Evolutionary conservation across 179 eudicot species (phyloP).

Genomic region (Actinidia arguta): DNA sequence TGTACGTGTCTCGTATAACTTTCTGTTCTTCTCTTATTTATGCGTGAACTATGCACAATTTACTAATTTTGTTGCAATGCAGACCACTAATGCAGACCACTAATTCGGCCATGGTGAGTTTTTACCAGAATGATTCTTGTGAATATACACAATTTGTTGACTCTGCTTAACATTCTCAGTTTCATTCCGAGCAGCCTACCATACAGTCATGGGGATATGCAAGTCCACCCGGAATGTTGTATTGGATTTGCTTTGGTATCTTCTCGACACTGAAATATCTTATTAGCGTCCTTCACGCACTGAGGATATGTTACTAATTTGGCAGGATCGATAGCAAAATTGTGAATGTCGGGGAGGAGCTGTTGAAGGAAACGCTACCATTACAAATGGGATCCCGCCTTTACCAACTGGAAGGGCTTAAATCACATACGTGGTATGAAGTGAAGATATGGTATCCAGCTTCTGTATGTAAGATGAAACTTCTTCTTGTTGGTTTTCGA

Average conservation of each 20-base stretch:
- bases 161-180: background rate
- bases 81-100: background rate
- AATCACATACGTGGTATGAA: slow-evolving; percentile 78
- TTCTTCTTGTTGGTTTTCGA: background rate
- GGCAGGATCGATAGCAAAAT: slow-evolving; percentile 36
- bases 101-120: background rate
- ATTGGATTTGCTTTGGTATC: background rate
- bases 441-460: slow-evolving; percentile 99
- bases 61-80: background rate
- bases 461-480: slow-evolving; percentile 65
- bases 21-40: background rate
- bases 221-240: slow-evolving; percentile 6
- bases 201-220: slow-evolving; percentile 10
- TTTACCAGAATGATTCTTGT: slow-evolving; percentile 12
- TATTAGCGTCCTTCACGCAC: background rate
- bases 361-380: slow-evolving; percentile 70
- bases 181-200: slow-evolving; percentile 21
- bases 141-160: background rate
- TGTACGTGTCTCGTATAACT: background rate
- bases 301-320: background rate
- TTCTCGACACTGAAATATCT: background rate
- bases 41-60: background rate
- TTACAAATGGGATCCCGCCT: slow-evolving; percentile 66
- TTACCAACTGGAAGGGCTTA: slow-evolving; percentile 69
- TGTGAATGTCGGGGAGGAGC: slow-evolving; percentile 76